A percentile compares a stretch with the other conserved stretches of the same genome.
Evolutionary conservation across 345 rosid species (phyloP).

Genomic region (Eucalyptus tenuipes): DNA sequence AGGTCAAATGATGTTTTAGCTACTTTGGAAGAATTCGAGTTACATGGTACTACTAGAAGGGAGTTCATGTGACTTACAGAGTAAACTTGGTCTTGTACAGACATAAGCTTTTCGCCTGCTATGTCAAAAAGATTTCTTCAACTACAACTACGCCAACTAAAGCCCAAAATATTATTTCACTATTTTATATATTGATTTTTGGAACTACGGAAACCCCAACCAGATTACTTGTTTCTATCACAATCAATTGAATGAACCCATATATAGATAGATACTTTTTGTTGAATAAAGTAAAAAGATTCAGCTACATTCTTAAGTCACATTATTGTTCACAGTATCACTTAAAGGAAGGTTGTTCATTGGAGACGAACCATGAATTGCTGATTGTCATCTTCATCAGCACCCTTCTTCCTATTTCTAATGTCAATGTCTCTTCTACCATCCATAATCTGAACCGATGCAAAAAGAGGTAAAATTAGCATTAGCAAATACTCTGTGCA

Average conservation of each 20-base stretch:
- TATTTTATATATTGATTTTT: not conserved
- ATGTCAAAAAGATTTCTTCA: not conserved
- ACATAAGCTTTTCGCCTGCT: not conserved
- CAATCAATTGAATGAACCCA: no score
- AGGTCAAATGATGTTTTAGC: not conserved
- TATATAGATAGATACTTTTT: no score
- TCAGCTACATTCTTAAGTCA: not conserved
- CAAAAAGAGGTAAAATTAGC: not conserved
- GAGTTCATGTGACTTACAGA: not conserved
- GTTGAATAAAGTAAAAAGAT: not conserved
- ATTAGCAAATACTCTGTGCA: not conserved
- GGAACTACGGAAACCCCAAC: not conserved
- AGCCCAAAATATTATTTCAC: not conserved
- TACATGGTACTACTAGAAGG: not conserved
- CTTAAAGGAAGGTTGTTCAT: not conserved
- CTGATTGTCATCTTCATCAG: constrained; percentile 67
- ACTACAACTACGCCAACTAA: not conserved
- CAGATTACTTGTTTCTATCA: not conserved
- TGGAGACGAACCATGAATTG: constrained; percentile 50
- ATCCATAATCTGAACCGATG: constrained; percentile 44
- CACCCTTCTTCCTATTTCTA: constrained; percentile 80
- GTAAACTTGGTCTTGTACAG: not conserved
- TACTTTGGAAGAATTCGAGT: not conserved
- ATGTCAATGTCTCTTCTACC: constrained; percentile 77
- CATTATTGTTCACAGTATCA: not conserved